Conservation (phyloP, 2,329 filamentous ascomycete genomes). For the Mycogone perniciosa region DNA sequence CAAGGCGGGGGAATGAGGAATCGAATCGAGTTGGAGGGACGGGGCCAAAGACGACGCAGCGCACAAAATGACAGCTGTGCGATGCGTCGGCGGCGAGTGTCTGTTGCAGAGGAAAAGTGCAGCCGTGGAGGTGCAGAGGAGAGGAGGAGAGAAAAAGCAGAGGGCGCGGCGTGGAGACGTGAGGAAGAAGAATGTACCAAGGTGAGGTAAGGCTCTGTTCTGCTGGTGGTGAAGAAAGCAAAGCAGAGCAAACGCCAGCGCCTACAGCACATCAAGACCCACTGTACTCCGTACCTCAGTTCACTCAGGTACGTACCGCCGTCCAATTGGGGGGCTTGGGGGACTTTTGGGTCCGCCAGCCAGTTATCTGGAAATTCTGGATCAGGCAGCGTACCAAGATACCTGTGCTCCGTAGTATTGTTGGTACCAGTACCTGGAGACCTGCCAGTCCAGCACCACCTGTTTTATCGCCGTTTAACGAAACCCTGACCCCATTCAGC, state of each 20-base stretch:
- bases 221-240: background rate
- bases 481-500: no score
- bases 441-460: no score
- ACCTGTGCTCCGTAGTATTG: no score
- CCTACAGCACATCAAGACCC: no score
- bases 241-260: background rate
- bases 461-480: no score
- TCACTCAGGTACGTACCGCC: no score
- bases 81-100: conserved; percentile 16
- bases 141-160: background rate
- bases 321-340: no score
- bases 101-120: conserved; percentile 3
- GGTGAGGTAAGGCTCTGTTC: conserved; percentile 2
- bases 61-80: conserved; percentile 19
- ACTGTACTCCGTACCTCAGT: no score
- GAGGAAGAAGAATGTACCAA: conserved; percentile 9
- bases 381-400: no score
- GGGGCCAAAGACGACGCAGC: conserved; percentile 20
- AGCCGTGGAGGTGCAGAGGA: background rate
- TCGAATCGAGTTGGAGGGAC: conserved; percentile 16
- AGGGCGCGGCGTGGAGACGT: background rate
- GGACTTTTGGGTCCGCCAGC: no score
- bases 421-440: no score
- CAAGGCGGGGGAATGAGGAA: conserved; percentile 23
- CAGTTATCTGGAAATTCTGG: no score